Evolutionary conservation across 805 yeast genomes (phyloP).

Genomic region (Metschnikowia peoriensis): DNA sequence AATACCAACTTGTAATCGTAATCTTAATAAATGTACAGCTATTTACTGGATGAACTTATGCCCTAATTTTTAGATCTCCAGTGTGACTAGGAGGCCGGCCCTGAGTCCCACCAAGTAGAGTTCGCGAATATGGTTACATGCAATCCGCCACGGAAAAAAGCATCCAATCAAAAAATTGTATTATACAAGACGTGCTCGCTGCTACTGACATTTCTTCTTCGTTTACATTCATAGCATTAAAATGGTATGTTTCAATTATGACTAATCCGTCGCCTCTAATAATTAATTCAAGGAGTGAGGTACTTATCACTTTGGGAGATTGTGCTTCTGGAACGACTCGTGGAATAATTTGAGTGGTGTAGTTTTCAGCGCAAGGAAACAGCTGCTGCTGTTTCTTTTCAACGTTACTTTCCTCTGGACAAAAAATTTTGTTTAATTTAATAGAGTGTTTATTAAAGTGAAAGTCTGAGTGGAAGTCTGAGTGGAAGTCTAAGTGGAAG

Average conservation of each 20-base stretch:
- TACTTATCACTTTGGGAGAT: not conserved
- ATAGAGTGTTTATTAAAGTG: no score
- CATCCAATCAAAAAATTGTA: conserved; percentile 18
- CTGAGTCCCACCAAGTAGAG: not conserved
- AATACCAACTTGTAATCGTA: conserved; percentile 30
- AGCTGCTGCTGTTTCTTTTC: no score
- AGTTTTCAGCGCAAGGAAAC: no score
- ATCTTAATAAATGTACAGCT: conserved; percentile 1
- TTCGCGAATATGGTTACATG: conserved; percentile 3
- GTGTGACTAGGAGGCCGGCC: no score
- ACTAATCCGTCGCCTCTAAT: not conserved
- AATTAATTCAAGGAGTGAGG: not conserved
- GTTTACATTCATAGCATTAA: not conserved
- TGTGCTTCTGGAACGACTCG: not conserved
- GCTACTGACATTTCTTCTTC: not conserved
- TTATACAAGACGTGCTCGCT: conserved; percentile 13
- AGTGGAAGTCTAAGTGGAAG: no score
- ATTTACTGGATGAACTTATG: not conserved
- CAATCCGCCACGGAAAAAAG: conserved; percentile 5
- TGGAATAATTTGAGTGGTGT: no score
- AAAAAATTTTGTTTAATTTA: no score
- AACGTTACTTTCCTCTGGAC: no score
- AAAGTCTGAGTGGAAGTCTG: no score
- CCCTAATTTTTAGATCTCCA: no score
- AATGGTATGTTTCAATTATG: conserved; percentile 16